Percentiles rank a stretch among this genome's conserved stretches.
Evolutionary conservation across 306 rosid genomes (phyloP).

Genomic region (Vachellia collinsii): DNA sequence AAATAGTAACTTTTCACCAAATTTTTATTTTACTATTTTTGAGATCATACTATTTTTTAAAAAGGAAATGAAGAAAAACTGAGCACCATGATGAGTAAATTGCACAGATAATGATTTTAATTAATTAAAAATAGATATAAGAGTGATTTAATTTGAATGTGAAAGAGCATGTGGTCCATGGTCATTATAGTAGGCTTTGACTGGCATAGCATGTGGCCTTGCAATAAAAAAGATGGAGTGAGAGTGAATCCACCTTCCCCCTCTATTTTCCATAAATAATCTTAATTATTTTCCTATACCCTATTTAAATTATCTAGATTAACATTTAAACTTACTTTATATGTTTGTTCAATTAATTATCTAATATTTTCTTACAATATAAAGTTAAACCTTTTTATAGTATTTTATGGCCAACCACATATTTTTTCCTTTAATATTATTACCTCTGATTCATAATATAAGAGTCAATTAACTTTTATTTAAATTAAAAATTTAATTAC

Average conservation of each 20-base stretch:
- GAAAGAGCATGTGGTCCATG: background rate
- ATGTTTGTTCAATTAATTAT: no score
- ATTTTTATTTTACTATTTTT: no score
- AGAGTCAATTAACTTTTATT: no score
- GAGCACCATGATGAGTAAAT: background rate
- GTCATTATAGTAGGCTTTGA: background rate
- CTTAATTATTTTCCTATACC: background rate
- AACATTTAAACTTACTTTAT: background rate
- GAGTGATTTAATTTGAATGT: background rate
- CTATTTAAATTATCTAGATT: background rate
- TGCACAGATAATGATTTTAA: background rate
- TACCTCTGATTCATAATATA: no score
- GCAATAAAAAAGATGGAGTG: background rate
- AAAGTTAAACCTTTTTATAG: no score
- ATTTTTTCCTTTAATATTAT: no score
- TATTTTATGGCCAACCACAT: no score
- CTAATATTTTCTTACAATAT: no score
- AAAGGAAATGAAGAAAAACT: no score
- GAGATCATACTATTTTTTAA: no score
- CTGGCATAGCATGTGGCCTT: slow-evolving; percentile 1
- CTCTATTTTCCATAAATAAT: background rate
- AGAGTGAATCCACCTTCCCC: background rate
- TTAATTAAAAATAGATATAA: background rate
- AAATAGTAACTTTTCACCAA: no score
- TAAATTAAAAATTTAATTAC: no score